Percentiles rank a stretch among this genome's conserved stretches.
Conservation (phyloP, 2,329 filamentous ascomycete species). For the Epichloe amarillans region DNA sequence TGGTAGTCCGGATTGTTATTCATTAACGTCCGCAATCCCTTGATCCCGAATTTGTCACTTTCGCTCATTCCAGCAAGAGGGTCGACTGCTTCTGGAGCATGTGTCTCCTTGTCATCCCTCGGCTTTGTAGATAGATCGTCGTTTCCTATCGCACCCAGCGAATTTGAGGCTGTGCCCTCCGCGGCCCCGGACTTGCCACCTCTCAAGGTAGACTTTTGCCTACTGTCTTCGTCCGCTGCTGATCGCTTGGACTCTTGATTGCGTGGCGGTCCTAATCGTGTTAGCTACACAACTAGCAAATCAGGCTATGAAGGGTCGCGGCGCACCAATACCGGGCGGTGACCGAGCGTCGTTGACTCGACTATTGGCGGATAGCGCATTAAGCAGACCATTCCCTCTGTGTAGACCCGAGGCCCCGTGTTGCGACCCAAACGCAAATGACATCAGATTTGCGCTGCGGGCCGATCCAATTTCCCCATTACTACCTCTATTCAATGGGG, state of each 20-base stretch:
- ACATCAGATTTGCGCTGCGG: slow-evolving; percentile 34
- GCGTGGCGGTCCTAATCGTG: slow-evolving; percentile 20
- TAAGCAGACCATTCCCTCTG: slow-evolving; percentile 48
- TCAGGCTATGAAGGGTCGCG: slow-evolving; percentile 4
- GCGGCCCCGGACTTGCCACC: slow-evolving; percentile 24
- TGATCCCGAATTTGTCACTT: slow-evolving; percentile 51
- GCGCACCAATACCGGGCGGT: slow-evolving; percentile 27
- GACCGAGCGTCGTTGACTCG: slow-evolving; percentile 36
- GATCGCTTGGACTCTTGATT: slow-evolving; percentile 28
- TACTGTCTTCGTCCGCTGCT: slow-evolving; percentile 18
- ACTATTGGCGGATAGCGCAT: slow-evolving; percentile 47
- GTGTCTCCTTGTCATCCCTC: slow-evolving; percentile 29
- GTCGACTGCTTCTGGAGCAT: slow-evolving; percentile 34
- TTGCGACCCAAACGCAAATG: slow-evolving; percentile 39
- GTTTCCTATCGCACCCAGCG: slow-evolving; percentile 34
- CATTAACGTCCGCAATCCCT: slow-evolving; percentile 50
- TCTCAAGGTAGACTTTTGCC: slow-evolving; percentile 30
- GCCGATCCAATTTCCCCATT: slow-evolving; percentile 47
- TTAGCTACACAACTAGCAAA: slow-evolving; percentile 10
- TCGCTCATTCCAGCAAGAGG: slow-evolving; percentile 48
- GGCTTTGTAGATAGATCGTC: slow-evolving; percentile 25
- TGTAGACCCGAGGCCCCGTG: slow-evolving; percentile 24
- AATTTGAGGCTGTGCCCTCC: slow-evolving; percentile 24
- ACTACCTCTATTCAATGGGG: slow-evolving; percentile 40
- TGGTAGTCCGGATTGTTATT: slow-evolving; percentile 51